Evolutionary conservation across 345 rosid genomes (phyloP).

Genomic region (Pugionium dolabratum): DNA sequence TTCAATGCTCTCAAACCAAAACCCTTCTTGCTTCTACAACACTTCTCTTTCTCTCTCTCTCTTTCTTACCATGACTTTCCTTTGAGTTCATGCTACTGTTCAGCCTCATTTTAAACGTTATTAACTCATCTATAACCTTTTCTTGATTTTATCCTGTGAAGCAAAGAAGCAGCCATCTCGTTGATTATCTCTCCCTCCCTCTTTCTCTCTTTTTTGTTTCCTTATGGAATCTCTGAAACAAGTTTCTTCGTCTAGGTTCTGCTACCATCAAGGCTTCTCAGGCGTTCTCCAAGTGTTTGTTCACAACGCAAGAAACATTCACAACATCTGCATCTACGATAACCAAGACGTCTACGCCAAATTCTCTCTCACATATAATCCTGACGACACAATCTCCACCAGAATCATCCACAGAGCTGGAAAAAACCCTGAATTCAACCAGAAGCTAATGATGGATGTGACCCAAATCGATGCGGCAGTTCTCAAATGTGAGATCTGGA

Average conservation of each 20-base stretch:
- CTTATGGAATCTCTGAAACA: constrained; percentile 60
- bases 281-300: constrained; percentile 74
- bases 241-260: constrained; percentile 50
- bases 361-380: constrained; percentile 87
- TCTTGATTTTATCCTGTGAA: constrained; percentile 6
- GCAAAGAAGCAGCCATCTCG: not conserved
- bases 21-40: too few relatives aligned
- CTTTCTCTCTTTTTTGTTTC: not conserved
- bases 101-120: not conserved
- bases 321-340: constrained; percentile 94
- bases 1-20: too few relatives aligned
- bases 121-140: not conserved
- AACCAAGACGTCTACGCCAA: constrained; percentile 96
- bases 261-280: constrained; percentile 48
- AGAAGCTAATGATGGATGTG: constrained; percentile 57
- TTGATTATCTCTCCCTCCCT: not conserved
- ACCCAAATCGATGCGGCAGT: constrained; percentile 62
- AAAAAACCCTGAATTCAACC: constrained; percentile 84
- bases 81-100: too few relatives aligned
- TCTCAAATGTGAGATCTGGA: constrained; percentile 96
- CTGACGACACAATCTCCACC: constrained; percentile 82
- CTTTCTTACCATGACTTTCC: not conserved
- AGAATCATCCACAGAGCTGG: constrained; percentile 79
- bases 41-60: not conserved
- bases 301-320: constrained; percentile 92